Base-by-base conservation (phyloP, 371 early-diverging fungal species). In the Mucor velutinosus region DNA sequence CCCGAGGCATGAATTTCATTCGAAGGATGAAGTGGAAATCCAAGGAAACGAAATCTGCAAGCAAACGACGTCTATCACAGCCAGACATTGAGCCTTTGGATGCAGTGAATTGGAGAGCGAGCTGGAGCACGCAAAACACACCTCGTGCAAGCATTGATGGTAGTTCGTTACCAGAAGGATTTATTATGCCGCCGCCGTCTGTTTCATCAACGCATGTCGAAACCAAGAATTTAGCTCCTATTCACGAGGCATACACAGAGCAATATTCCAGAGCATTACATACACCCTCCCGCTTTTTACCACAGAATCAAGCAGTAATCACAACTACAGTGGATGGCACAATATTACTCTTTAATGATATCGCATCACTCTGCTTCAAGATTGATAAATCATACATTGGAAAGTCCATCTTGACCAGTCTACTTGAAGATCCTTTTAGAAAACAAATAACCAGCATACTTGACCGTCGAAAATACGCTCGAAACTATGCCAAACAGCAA, bases 301-400 rank as follows among this genome's bases (percentile, higher is more conserved):
- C 90, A 1, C 87, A 86, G 65, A 87, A 81, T 61, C 88, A 90
- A 65, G 89, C 87, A 29, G 89, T 88, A 61, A 77, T 89, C 23
- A 89, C 91, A 0, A 89, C 89, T 0, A 80, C 84, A 65, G 74
- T 70, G 7, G 66, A 84, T 39, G 81, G 80, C 55, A 75, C 74
- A 12, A 78, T 88, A 12, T 68, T 85, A 51, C 69, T 84, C 62
- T 86, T 82, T 23, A 88, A 88, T 59, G 87, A 86, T 47, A 78
- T 86, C 45, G 81, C 86, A 6, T 79, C 78, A 30, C 70, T 81
- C 6, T 65, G 71, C 35, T 65, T 71, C 58, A 65, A 68, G 11
- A 65, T 70, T 17, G 71, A 74, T 62, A 67, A 70, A 51, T 61
- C 67, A 0, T 74, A 67, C 53, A 59, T 70, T 32, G 79, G 79